Evolutionary conservation across 352 stramenopile genomes (phyloP).

Genomic region (Pythium scleroteichum): DNA sequence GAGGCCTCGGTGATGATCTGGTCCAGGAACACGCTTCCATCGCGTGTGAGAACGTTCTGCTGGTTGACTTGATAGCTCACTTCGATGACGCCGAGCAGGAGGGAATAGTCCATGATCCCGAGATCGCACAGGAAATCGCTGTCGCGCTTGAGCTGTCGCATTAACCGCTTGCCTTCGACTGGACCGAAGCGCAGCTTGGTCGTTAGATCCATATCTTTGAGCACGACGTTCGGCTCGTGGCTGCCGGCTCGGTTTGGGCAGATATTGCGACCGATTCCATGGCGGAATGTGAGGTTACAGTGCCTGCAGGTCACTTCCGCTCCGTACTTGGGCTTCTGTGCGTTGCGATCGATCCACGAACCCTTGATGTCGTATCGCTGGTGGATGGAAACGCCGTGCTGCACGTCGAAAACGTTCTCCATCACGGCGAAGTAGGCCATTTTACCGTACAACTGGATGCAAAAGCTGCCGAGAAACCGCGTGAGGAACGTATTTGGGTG

Average conservation of each 20-base stretch:
- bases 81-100: conserved; percentile 78
- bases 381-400: conserved; percentile 74
- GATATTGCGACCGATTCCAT: conserved; percentile 45
- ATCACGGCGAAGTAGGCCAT: conserved; percentile 85
- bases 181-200: conserved; percentile 70
- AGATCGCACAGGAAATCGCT: conserved; percentile 66
- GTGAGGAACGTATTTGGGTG: conserved; percentile 71
- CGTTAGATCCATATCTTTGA: conserved; percentile 83
- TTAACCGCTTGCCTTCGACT: conserved; percentile 38
- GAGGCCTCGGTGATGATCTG: conserved; percentile 21
- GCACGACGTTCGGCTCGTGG: conserved; percentile 73
- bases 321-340: conserved; percentile 53
- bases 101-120: conserved; percentile 86
- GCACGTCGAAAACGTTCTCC: conserved; percentile 88
- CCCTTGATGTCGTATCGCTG: conserved; percentile 90
- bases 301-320: conserved; percentile 67
- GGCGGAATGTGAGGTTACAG: conserved; percentile 72
- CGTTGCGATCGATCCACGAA: conserved; percentile 80
- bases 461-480: conserved; percentile 83
- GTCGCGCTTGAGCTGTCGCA: conserved; percentile 69
- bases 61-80: conserved; percentile 76
- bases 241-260: conserved; percentile 62
- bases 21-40: conserved; percentile 56
- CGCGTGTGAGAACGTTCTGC: conserved; percentile 64
- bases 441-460: conserved; percentile 74